Evolutionary conservation across 2,329 filamentous ascomycete genomes (phyloP).

Genomic region (Talaromyces sp.): DNA sequence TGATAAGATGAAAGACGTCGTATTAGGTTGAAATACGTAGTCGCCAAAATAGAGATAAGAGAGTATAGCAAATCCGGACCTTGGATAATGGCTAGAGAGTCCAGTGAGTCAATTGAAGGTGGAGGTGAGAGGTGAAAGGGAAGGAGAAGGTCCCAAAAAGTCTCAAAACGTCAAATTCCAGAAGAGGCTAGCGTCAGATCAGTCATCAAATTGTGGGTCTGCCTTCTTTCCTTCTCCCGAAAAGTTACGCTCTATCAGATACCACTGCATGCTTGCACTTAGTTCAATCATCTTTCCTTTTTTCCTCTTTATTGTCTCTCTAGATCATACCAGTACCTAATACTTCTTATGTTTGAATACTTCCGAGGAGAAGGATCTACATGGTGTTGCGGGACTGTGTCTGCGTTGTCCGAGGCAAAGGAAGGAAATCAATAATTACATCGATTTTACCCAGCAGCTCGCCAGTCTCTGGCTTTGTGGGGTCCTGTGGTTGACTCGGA

Average conservation of each 20-base stretch:
- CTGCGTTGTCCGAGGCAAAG: neutral
- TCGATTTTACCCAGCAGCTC: neutral
- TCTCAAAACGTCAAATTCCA: neutral
- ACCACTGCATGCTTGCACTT: neutral
- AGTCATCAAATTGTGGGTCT: neutral
- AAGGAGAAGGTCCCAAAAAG: neutral
- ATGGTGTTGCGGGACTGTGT: neutral
- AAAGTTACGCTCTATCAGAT: neutral
- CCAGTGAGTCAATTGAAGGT: neutral
- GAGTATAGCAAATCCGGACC: neutral
- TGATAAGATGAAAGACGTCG: too few relatives aligned
- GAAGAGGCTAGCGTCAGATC: neutral
- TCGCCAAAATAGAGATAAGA: neutral
- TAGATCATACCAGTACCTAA: neutral
- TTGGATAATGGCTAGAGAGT: neutral
- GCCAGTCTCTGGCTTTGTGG: neutral
- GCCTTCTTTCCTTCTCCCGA: neutral
- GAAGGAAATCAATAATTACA: neutral
- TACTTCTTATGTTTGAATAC: neutral
- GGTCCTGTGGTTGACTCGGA: neutral
- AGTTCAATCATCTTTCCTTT: neutral
- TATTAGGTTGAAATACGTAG: neutral
- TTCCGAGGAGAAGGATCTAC: neutral
- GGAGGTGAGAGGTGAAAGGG: neutral
- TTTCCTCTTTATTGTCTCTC: neutral